Evolutionary conservation across 1,284 basidiomycete genomes (phyloP), one percentile per base, ranked within the genome.

Genomic region (Golubevia sp.): DNA sequence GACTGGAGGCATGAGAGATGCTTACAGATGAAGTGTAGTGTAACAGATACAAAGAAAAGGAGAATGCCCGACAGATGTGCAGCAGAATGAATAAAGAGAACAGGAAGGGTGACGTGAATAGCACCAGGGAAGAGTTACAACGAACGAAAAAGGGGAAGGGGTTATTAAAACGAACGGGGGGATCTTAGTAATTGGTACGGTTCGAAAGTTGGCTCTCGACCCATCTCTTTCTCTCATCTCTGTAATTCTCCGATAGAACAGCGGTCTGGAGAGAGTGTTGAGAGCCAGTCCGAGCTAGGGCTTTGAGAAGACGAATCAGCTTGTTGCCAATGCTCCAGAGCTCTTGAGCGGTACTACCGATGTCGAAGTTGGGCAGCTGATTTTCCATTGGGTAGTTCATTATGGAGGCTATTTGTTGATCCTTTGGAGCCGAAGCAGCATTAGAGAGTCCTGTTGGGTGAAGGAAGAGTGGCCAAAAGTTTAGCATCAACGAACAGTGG

Each of bases 221-320:
- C 30, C 30, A 34, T 3, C 30, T 3, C 4, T 3, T 11, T 34
- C 30, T 34, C 30, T 34, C 30, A 11, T 60, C 58, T 55, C 55
- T 60, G 25, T 25, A 60, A 21, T 55, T 60, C n/a, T 52, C 51
- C 44, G 51, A 48, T 38, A 68, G 27, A 24, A 64, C 67, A 24
- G 71, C 72, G 26, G 61, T 70, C 49, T 64, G 58, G 24, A 62
- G 56, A 26, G 72, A 65, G 30, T 74, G 72, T 50, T 61, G 65
- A 59, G 67, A 69, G 13, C 72, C 72, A 63, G 68, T 71, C 57
- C 69, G 63, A 56, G 67, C 67, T 66, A 74, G 71, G 1, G 65
- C 72, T 21, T 69, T 66, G 15, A 74, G 49, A 55, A 74, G 44
- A 50, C 70, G 68, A 20, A 68, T 25, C 26, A 74, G 68, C 25